Percentiles rank a stretch among this genome's conserved stretches.
phyloP scores from a whole-genome alignment of 768 basidiomycete species.

The Porpolomopsis calyptriformis region DNA sequence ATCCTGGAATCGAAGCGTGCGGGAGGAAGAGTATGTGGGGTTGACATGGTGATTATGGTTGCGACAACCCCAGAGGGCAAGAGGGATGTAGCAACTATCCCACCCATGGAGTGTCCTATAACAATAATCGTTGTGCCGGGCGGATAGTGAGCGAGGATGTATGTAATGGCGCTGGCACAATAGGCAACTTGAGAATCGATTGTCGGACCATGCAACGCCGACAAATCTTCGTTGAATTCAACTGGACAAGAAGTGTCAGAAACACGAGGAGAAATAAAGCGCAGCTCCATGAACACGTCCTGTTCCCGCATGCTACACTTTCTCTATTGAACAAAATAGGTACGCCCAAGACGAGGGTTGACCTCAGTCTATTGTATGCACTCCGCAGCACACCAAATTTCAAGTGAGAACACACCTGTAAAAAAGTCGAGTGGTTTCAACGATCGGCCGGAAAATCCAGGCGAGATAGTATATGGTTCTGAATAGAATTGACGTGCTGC shows the following conservation, averaged over 20 bases:
- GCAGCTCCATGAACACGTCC: background rate
- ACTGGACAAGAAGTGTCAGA: slow-evolving; percentile 34
- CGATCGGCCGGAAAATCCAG: slow-evolving; percentile 38
- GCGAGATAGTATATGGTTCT: slow-evolving; percentile 44
- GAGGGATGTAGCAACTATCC: slow-evolving; percentile 75
- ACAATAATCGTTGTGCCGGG: slow-evolving; percentile 54
- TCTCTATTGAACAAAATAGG: too few species aligned
- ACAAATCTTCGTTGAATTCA: slow-evolving; percentile 95
- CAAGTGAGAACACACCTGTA: slow-evolving; percentile 43
- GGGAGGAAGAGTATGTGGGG: slow-evolving; percentile 82
- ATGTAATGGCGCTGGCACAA: slow-evolving; percentile 55
- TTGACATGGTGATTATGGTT: slow-evolving; percentile 90
- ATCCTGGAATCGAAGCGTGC: slow-evolving; percentile 78
- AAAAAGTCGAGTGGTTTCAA: slow-evolving; percentile 73
- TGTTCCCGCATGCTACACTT: background rate
- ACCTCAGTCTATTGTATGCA: too few species aligned
- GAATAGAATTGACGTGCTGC: slow-evolving; percentile 72
- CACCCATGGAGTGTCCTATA: slow-evolving; percentile 97
- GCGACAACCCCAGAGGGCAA: slow-evolving; percentile 59
- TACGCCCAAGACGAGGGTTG: too few species aligned
- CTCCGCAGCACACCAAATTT: background rate
- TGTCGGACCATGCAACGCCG: slow-evolving; percentile 88
- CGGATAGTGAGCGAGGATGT: slow-evolving; percentile 73
- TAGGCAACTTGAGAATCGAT: slow-evolving; percentile 74
- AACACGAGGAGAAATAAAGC: background rate